These are phyloP conservation scores for Plasmopara halstedii DNA, from an alignment of 352 stramenopile species.

Conservation along the genomic window DNA sequence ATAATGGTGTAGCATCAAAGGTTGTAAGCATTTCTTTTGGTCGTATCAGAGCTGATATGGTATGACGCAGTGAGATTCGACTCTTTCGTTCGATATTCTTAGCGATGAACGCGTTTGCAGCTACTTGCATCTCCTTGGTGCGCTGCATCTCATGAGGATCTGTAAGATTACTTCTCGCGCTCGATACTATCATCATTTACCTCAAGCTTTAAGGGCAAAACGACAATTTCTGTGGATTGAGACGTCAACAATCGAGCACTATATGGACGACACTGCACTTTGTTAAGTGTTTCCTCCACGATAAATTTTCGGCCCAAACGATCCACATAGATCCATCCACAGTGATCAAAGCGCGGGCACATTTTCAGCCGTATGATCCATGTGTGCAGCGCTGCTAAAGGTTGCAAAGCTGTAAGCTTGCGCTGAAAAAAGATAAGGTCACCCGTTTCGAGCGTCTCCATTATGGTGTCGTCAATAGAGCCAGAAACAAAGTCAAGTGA, in stretches of 20 bases:
- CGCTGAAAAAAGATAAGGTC: slow-evolving; percentile 76
- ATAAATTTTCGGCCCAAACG: slow-evolving; percentile 75
- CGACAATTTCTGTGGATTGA: slow-evolving; percentile 65
- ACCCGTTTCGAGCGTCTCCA: slow-evolving; percentile 80
- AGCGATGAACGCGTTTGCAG: slow-evolving; percentile 46
- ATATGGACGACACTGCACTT: slow-evolving; percentile 75
- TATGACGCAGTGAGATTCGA: slow-evolving; percentile 56
- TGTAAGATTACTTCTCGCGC: neutral
- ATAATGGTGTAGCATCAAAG: slow-evolving; percentile 14
- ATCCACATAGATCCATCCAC: slow-evolving; percentile 75
- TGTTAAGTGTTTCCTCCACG: slow-evolving; percentile 72
- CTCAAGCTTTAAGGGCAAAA: slow-evolving; percentile 59
- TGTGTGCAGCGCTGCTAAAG: slow-evolving; percentile 61
- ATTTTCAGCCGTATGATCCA: slow-evolving; percentile 43
- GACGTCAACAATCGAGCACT: slow-evolving; percentile 65
- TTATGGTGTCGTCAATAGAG: slow-evolving; percentile 83
- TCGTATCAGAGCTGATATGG: slow-evolving; percentile 38
- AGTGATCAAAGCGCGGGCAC: slow-evolving; percentile 73
- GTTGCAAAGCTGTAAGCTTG: slow-evolving; percentile 64
- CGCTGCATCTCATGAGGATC: slow-evolving; percentile 21
- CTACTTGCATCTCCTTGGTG: slow-evolving; percentile 56
- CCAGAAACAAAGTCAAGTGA: slow-evolving; percentile 59
- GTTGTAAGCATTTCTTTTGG: slow-evolving; percentile 19
- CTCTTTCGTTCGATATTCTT: slow-evolving; percentile 43
- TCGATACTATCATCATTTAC: slow-evolving; percentile 4